Evolutionary conservation across 108 stramenopile species (phyloP).

Genomic region (Seminavis robusta): DNA sequence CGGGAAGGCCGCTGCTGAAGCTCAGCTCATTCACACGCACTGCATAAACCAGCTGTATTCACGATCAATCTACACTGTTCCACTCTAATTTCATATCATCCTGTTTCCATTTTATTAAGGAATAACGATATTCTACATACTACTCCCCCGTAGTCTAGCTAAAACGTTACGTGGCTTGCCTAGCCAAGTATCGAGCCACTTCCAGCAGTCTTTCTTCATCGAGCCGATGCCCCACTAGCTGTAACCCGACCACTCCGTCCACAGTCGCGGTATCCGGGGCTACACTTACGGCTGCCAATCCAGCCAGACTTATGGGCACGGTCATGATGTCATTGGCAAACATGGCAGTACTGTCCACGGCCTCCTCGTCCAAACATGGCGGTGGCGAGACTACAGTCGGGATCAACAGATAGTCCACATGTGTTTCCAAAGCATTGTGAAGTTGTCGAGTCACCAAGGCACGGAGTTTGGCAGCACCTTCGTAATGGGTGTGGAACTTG

Average conservation of each 20-base stretch:
- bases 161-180: neutral
- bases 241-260: slow-evolving; percentile 13
- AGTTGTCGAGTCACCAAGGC: slow-evolving; percentile 62
- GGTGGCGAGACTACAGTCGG: slow-evolving; percentile 77
- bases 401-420: slow-evolving; percentile 72
- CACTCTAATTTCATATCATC: too few species aligned
- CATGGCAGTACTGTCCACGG: slow-evolving; percentile 56
- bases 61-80: too few species aligned
- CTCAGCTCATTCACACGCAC: too few species aligned
- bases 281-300: slow-evolving; percentile 75
- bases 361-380: slow-evolving; percentile 25
- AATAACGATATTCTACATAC: too few species aligned
- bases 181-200: slow-evolving; percentile 30
- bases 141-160: neutral
- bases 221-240: slow-evolving; percentile 45
- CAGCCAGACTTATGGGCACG: slow-evolving; percentile 79
- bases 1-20: too few species aligned
- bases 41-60: too few species aligned
- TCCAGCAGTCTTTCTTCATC: slow-evolving; percentile 38
- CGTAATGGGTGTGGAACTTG: slow-evolving; percentile 84
- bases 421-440: slow-evolving; percentile 36
- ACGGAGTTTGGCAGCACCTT: slow-evolving; percentile 76
- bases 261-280: slow-evolving; percentile 28
- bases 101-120: too few species aligned
- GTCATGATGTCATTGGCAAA: slow-evolving; percentile 94